A percentile compares a stretch with the other conserved stretches of the same genome.
phyloP scores from a whole-genome alignment of 2,329 filamentous ascomycete species.

The Fusarium domesticum region DNA sequence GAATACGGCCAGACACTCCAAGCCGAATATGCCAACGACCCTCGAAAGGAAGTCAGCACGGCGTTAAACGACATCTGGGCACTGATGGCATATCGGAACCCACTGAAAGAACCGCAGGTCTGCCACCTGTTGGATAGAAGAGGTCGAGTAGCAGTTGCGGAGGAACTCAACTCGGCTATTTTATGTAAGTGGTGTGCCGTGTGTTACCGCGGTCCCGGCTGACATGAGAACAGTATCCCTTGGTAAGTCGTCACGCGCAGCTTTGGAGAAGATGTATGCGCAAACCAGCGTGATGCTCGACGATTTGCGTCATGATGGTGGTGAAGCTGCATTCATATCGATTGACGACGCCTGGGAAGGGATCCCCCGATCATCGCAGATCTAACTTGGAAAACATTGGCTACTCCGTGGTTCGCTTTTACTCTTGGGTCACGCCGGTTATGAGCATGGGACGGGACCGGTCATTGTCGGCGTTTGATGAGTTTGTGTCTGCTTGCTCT shows the following conservation, averaged over 20 bases:
- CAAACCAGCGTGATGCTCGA: conserved; percentile 86
- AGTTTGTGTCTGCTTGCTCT: conserved; percentile 2
- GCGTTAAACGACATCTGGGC: conserved; percentile 83
- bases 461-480: conserved; percentile 24
- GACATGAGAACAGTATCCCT: conserved; percentile 64
- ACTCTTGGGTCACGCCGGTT: conserved; percentile 9
- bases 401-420: background rate
- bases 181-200: conserved; percentile 60
- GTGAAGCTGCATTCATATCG: conserved; percentile 77
- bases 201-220: conserved; percentile 6
- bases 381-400: conserved; percentile 22
- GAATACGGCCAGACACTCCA: conserved; percentile 76
- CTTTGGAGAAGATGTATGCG: conserved; percentile 79
- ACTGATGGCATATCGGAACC: conserved; percentile 81
- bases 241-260: conserved; percentile 83
- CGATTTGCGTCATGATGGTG: conserved; percentile 74
- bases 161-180: conserved; percentile 92
- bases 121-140: conserved; percentile 73
- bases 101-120: conserved; percentile 69
- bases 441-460: conserved; percentile 17
- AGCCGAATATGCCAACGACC: conserved; percentile 71
- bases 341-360: conserved; percentile 49
- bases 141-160: conserved; percentile 75
- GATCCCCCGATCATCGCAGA: conserved; percentile 40
- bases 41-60: conserved; percentile 66